A percentile compares a stretch with the other conserved stretches of the same genome.
phyloP scores from a whole-genome alignment of 805 yeast species.

The Metschnikowia lochheadii region DNA sequence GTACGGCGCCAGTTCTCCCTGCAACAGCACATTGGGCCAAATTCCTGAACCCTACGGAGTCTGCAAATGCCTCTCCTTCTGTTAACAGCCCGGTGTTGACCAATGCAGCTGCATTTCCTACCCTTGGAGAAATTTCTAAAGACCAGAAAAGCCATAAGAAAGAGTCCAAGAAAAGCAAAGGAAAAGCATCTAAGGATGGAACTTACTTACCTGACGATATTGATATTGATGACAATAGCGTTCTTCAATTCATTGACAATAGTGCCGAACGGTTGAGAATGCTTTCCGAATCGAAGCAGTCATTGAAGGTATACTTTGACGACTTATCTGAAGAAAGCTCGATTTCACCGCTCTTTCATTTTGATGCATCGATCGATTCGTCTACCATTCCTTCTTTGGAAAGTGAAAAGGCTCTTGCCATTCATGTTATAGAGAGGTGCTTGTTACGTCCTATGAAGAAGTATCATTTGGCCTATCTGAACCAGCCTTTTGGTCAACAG shows the following conservation, averaged over 20 bases:
- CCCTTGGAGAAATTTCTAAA: conserved; percentile 46
- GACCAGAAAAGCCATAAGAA: conserved; percentile 32
- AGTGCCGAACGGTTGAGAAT: conserved; percentile 40
- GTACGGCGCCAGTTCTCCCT: conserved; percentile 50
- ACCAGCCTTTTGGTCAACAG: conserved; percentile 38
- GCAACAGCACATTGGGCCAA: conserved; percentile 42
- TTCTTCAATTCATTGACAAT: conserved; percentile 46
- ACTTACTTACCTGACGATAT: conserved; percentile 45
- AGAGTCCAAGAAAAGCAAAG: conserved; percentile 28
- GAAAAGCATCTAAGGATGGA: conserved; percentile 30
- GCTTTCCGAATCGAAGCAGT: conserved; percentile 33
- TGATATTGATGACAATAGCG: conserved; percentile 43
- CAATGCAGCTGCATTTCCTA: conserved; percentile 54
- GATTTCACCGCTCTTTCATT: conserved; percentile 48
- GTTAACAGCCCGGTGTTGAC: conserved; percentile 36
- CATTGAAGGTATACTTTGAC: conserved; percentile 37
- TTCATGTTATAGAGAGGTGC: conserved; percentile 39
- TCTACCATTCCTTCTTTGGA: conserved; percentile 29
- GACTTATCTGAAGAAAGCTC: conserved; percentile 22
- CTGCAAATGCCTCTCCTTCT: conserved; percentile 36
- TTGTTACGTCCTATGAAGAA: conserved; percentile 41
- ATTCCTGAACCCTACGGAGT: conserved; percentile 16
- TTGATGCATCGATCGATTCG: conserved; percentile 28
- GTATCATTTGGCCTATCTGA: conserved; percentile 43
- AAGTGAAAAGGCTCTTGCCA: conserved; percentile 34